Evolutionary conservation across 495 filamentous ascomycete genomes (phyloP), one percentile per base, ranked within the genome.

Genomic region (Xylaria venustula): DNA sequence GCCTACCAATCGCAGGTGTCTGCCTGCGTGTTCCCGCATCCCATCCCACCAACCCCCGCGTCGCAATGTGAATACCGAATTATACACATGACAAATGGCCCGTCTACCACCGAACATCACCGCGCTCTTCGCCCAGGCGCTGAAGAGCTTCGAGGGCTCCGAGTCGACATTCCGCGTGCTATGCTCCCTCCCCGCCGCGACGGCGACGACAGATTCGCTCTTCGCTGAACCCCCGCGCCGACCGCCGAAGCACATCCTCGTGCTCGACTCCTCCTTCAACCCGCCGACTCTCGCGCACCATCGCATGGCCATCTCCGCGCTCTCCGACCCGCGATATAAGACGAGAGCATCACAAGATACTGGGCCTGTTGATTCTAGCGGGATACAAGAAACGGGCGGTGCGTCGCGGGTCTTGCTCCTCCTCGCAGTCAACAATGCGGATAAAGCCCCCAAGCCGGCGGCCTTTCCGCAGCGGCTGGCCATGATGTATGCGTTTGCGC

Each of bases 231-330:
- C 70, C 12, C 72, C 77, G 2, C 37, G 36, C 1, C 30, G 19
- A 3, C 65, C 54, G 6, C 72, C 75, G 0, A 61, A 56, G 0
- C 62, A 63, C 2, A 81, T 98, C 64, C 88, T 92, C 72, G 85
- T 98, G 62, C 86, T 98, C 65, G 93, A 98, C 73, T 95, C 93
- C 2, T 93, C 90, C 57, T 98, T 96, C 84, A 98, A 98, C 69
- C 93, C 93, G 15, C 93, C 93, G 9, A 93, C 92, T 2, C 78
- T 82, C 37, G 93, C 93, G 11, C 93, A 97, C 71, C 80, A 89
- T 52, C 79, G 78, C 51, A 91, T 98, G 70, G 90, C 86, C 3
- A 76, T 79, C 22, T 87, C 88, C 9, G 90, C 90, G 11, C 72
- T 94, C 3, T 71, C 71, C 20, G 68, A 75, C n/a, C 72, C 81